Conservation (phyloP, 2,329 filamentous ascomycete genomes). For the Alternaria sp. region DNA sequence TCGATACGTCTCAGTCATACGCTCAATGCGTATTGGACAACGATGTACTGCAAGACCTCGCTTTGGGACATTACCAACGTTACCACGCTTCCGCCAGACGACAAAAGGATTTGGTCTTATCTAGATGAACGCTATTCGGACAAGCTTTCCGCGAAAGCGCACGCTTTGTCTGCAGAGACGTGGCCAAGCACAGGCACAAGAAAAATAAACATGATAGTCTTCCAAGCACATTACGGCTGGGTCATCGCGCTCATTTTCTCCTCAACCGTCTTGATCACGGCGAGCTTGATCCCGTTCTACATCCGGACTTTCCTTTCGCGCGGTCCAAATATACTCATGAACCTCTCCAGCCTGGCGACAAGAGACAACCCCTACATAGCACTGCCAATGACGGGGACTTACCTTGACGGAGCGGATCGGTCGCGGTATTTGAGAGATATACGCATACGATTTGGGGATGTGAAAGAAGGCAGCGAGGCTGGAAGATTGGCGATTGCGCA, state of each 20-base stretch:
- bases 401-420: neutral
- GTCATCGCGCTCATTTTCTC: neutral
- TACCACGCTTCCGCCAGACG: too few relatives aligned
- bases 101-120: too few relatives aligned
- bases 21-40: too few relatives aligned
- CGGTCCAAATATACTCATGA: neutral
- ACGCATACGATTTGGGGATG: neutral
- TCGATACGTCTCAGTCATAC: neutral
- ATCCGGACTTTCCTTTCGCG: neutral
- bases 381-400: neutral
- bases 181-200: neutral
- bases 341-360: neutral
- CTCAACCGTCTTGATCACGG: rapidly evolving
- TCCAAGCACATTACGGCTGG: neutral
- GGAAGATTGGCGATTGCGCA: neutral
- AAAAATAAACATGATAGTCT: neutral
- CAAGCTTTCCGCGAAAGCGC: too few relatives aligned
- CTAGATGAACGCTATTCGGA: too few relatives aligned
- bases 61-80: too few relatives aligned
- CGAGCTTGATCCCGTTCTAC: neutral
- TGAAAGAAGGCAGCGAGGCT: rapidly evolving
- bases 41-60: too few relatives aligned
- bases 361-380: neutral
- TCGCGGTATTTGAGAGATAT: neutral
- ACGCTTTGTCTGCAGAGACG: too few relatives aligned